These are phyloP conservation scores for Aspergillus pseudoterreus DNA, from an alignment of 2,329 filamentous ascomycete genomes.

Conservation along the genomic window DNA sequence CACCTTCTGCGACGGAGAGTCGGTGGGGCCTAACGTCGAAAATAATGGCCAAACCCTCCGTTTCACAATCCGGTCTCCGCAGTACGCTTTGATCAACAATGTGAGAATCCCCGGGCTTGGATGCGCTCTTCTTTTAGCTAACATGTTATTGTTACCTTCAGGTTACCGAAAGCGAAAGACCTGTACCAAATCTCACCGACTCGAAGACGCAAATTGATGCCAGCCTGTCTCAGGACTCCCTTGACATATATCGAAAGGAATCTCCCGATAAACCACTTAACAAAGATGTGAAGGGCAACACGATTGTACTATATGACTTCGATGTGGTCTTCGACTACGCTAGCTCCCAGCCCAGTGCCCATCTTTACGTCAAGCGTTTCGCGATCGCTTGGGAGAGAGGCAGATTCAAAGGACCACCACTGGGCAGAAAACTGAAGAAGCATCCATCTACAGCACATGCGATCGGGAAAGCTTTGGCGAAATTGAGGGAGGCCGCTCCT, in stretches of 20 bases:
- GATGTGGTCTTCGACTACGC: slow-evolving; percentile 33
- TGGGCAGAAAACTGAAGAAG: slow-evolving; percentile 19
- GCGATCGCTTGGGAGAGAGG: slow-evolving; percentile 19
- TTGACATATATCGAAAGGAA: slow-evolving; percentile 18
- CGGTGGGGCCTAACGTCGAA: slow-evolving; percentile 17
- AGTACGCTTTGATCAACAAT: slow-evolving; percentile 25
- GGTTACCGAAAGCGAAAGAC: slow-evolving; percentile 21
- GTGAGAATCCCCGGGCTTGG: slow-evolving; percentile 18
- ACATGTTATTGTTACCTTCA: slow-evolving; percentile 11
- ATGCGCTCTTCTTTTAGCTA: neutral
- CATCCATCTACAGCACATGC: slow-evolving; percentile 12
- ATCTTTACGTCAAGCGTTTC: slow-evolving; percentile 24
- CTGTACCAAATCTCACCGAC: slow-evolving; percentile 31
- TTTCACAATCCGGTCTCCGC: slow-evolving; percentile 17
- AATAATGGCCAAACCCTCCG: slow-evolving; percentile 34
- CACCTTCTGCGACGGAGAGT: slow-evolving; percentile 13
- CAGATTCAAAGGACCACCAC: slow-evolving; percentile 9
- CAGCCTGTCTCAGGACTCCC: slow-evolving; percentile 24
- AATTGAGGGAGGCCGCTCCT: neutral
- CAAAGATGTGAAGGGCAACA: slow-evolving; percentile 21
- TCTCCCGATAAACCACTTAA: slow-evolving; percentile 14
- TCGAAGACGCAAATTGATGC: slow-evolving; percentile 31
- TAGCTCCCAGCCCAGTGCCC: slow-evolving; percentile 17
- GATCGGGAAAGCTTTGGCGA: slow-evolving; percentile 11
- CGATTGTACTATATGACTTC: slow-evolving; percentile 31